Base-by-base conservation (phyloP, 1,139 yeast species). In the Scheffersomyces cryptocercus region DNA sequence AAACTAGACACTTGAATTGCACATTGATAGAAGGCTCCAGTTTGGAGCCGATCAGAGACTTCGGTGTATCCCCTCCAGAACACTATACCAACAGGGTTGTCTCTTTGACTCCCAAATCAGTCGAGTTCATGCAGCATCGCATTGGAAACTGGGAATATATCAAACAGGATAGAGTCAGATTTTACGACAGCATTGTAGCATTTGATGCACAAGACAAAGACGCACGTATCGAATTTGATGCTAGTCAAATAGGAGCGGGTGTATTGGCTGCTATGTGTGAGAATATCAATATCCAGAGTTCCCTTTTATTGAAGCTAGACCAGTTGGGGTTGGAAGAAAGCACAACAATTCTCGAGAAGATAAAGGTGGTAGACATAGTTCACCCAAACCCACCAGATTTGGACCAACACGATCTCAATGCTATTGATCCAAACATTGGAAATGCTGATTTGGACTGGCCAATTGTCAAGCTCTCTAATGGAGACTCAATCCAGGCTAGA, bases 261-360 rank as follows among this genome's bases (percentile, higher is more conserved):
- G 64, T 64, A 1, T 59, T 74, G 49, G 96, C 95, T 1, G 87
- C 86, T 35, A 93, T 93, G 98, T 80, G 88, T 53, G 99, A 93
- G 64, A 88, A 85, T 53, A 62, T 86, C 45, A 93, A 93, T 58
- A 75, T 93, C 41, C 99, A 93, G 64, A 77, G 88, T 30, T 82
- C 87, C 0, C 66, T 88, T 40, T 70, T 84, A 34, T 68, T 69
- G 37, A 65, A 82, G 47, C 67, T 89, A n/a, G 75, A 78, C 34
- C 82, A 82, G 48, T 61, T 82, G 29, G 68, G 67, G 12, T 62
- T 39, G 10, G 65, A 59, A 9, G 70, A 64, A 3, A 53, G 81
- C 11, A 77, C 79, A 5, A 58, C 58, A 10, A 68, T 88, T 3
- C 54, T 78, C 26, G 96, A 88, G 54, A 76, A 79, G 41, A 78